Evolutionary conservation across 768 basidiomycete genomes (phyloP).

Genomic region (Hygrophorus pudorinus): DNA sequence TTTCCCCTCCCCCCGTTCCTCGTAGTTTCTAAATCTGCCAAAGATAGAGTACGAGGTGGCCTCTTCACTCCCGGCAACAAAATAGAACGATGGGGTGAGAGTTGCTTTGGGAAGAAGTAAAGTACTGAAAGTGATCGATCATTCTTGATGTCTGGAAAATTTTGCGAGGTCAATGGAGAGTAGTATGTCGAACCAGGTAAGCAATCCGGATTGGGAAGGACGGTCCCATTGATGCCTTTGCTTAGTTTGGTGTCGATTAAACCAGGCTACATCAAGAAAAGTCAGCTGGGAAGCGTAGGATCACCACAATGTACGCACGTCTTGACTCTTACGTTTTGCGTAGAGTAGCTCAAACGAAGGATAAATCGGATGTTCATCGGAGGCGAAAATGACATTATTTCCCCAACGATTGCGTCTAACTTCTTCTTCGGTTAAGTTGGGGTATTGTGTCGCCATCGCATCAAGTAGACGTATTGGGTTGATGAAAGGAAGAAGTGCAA

Average conservation of each 20-base stretch:
- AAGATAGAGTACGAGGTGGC: slow-evolving; percentile 48
- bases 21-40: slow-evolving; percentile 62
- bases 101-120: slow-evolving; percentile 85
- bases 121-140: slow-evolving; percentile 81
- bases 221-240: slow-evolving; percentile 70
- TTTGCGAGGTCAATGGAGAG: slow-evolving; percentile 51
- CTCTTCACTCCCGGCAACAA: slow-evolving; percentile 66
- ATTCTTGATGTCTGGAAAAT: slow-evolving; percentile 71
- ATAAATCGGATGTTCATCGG: slow-evolving; percentile 78
- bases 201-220: slow-evolving; percentile 78
- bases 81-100: slow-evolving; percentile 75
- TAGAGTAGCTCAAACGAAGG: slow-evolving; percentile 84
- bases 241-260: slow-evolving; percentile 59
- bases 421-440: slow-evolving; percentile 73
- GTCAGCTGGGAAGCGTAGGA: slow-evolving; percentile 3
- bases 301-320: slow-evolving; percentile 39
- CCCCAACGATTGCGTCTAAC: slow-evolving; percentile 79
- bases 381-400: slow-evolving; percentile 70
- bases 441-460: slow-evolving; percentile 66
- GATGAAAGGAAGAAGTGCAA: slow-evolving; percentile 94
- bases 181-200: slow-evolving; percentile 89
- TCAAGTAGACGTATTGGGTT: slow-evolving; percentile 74
- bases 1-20: slow-evolving; percentile 44
- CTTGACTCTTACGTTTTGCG: slow-evolving; percentile 73
- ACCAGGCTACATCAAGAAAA: slow-evolving; percentile 47